Conservation (phyloP, 441 rosid genomes). For the Flueggea neowawraea region DNA sequence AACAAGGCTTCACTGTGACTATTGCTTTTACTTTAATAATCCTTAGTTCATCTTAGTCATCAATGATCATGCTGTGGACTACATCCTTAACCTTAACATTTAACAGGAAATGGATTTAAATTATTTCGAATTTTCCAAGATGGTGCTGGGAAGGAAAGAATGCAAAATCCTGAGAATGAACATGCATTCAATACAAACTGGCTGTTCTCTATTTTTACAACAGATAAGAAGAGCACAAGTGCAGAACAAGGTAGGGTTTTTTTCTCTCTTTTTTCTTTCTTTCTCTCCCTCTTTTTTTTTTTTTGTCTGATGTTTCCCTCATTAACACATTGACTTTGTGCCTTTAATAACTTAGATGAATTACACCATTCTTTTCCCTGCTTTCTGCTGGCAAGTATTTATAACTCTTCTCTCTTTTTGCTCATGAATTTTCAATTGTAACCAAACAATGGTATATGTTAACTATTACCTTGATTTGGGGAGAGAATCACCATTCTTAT, state of each 20-base stretch:
- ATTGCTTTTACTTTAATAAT: background rate
- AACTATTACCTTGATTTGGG: too few relatives aligned
- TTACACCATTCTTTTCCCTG: too few relatives aligned
- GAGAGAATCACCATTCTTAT: too few relatives aligned
- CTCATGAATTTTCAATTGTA: too few relatives aligned
- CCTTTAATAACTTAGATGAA: too few relatives aligned
- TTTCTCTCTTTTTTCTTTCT: too few relatives aligned
- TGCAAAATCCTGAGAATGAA: conserved; percentile 22
- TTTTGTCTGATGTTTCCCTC: conserved; percentile 4
- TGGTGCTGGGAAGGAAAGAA: conserved; percentile 17
- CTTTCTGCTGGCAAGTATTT: too few relatives aligned
- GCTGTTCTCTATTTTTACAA: conserved; percentile 36
- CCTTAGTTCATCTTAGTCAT: background rate
- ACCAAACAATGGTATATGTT: too few relatives aligned
- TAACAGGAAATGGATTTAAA: conserved; percentile 48
- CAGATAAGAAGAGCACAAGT: conserved; percentile 18
- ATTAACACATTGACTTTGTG: background rate
- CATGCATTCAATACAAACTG: conserved; percentile 30
- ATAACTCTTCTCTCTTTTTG: too few relatives aligned
- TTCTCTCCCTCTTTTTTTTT: background rate
- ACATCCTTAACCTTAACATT: conserved; percentile 12
- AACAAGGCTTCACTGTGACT: background rate
- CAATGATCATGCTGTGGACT: conserved; percentile 2
- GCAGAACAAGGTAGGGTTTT: conserved; percentile 32
- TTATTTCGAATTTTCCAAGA: conserved; percentile 22